These are phyloP conservation scores for Emmonsiellopsis sp. DNA, from an alignment of 2,329 filamentous ascomycete genomes.

Conservation along the genomic window DNA sequence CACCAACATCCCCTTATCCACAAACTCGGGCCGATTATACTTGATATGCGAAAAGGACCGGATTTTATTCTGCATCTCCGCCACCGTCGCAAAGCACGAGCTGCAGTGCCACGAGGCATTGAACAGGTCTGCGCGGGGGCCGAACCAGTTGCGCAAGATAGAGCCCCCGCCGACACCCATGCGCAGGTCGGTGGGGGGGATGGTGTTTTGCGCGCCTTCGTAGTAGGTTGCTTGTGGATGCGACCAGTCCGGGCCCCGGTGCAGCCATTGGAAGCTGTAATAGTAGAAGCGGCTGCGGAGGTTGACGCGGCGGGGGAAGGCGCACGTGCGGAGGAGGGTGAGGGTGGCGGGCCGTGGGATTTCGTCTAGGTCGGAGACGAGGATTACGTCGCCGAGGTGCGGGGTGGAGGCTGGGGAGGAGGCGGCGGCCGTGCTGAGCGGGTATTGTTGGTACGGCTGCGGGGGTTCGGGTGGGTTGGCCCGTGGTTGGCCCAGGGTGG, in stretches of 20 bases:
- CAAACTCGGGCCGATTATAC: slow-evolving; percentile 43
- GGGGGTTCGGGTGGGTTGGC: no score
- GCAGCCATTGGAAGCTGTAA: slow-evolving; percentile 48
- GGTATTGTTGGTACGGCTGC: no score
- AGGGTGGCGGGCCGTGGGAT: slow-evolving; percentile 45
- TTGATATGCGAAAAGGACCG: slow-evolving; percentile 46
- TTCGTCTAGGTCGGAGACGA: slow-evolving; percentile 46
- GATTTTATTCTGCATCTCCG: slow-evolving; percentile 48
- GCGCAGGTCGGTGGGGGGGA: slow-evolving; percentile 46
- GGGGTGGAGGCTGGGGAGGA: not conserved
- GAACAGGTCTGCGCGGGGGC: slow-evolving; percentile 27
- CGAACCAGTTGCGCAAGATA: not conserved
- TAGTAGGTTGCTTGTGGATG: slow-evolving; percentile 49
- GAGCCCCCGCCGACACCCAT: not conserved
- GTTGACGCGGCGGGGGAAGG: slow-evolving; percentile 45
- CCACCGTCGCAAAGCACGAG: slow-evolving; percentile 49
- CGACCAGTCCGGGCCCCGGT: slow-evolving; percentile 14
- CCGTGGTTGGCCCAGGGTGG: slow-evolving; percentile 25
- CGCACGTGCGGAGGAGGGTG: slow-evolving; percentile 41
- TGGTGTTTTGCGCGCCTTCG: slow-evolving; percentile 35
- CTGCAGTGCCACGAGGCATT: slow-evolving; percentile 55
- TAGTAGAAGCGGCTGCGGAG: slow-evolving; percentile 47
- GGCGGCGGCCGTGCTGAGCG: not conserved
- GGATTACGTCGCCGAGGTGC: slow-evolving; percentile 1
- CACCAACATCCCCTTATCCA: slow-evolving; percentile 41